Conservation (phyloP, 176 grass and related monocot genomes). For the Eragrostis nindensis region DNA sequence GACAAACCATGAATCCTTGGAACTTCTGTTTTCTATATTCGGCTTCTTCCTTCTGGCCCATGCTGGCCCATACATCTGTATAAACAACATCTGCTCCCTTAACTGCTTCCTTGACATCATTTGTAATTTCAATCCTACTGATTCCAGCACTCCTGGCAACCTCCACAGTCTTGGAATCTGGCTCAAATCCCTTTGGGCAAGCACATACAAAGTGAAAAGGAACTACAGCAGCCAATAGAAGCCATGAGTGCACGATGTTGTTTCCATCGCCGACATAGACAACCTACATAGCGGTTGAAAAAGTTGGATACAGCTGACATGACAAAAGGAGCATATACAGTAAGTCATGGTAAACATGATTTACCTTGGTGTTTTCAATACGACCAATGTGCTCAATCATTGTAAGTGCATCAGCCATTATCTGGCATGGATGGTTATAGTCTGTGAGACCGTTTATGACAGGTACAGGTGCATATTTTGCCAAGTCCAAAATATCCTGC, state of each 20-base stretch:
- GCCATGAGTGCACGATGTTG: conserved; percentile 98
- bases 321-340: not conserved
- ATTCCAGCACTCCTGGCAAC: conserved; percentile 74
- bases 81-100: conserved; percentile 96
- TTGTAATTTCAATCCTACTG: conserved; percentile 91
- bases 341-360: not conserved
- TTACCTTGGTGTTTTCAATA: conserved; percentile 89
- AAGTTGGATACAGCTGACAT: not conserved
- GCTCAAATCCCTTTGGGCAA: conserved; percentile 94
- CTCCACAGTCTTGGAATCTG: conserved; percentile 83
- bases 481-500: conserved; percentile 98
- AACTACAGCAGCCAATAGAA: conserved; percentile 79
- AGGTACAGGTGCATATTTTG: conserved; percentile 82
- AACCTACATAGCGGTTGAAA: conserved; percentile 52
- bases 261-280: conserved; percentile 98
- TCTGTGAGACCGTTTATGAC: conserved; percentile 93
- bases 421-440: conserved; percentile 98
- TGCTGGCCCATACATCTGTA: conserved; percentile 99
- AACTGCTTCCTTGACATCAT: conserved; percentile 93
- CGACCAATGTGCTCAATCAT: conserved; percentile 85
- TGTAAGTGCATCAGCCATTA: conserved; percentile 99
- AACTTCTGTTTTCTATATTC: conserved; percentile 86
- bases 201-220: conserved; percentile 96
- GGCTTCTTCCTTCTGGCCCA: conserved; percentile 98
- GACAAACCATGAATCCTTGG: conserved; percentile 81